Evolutionary conservation across 441 rosid species (phyloP), one percentile per base, ranked within the genome.

Genomic region (Erodium chrysanthum): DNA sequence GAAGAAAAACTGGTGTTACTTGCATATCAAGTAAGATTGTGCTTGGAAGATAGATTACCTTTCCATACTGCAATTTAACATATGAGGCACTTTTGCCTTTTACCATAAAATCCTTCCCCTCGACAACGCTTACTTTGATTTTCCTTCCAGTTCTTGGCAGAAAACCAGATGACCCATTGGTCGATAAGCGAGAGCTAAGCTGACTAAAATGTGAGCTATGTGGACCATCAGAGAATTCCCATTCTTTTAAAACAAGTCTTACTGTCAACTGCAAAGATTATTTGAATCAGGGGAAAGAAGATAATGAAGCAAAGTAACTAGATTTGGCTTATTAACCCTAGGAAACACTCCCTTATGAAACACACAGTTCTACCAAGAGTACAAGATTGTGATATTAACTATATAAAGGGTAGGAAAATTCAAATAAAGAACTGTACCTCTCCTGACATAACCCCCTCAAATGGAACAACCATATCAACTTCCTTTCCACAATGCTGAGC

Each of bases 211-310:
- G 84, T 75, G 79, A 78, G 80, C 84, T 88, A 79, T 84, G 85
- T 21, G 97, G 85, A 52, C 98, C 96, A 50, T 88, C 97, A 21
- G 97, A 85, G 81, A 89, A 94, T 78, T 88, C 96, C 97, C 98
- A 94, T 75, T 91, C 98, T 78, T 94, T 89, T 66, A 94, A 44
- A 62, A 91, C 80, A 68, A 94, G 85, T 84, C 71, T 81, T 52
- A 94, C 93, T 0, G 83, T 83, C 84, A 94, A 81, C 98, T 91
- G 84, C 66, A 71, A 71, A 74, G 67, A 58, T 35, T 22, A 74
- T 25, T 23, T 14, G 0, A 10, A 73, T 7, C 33, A 63, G 62
- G 76, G 37, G 6, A 15, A 15, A 68, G 59, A 8, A 17, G 21
- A 52, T 5, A 18, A n/a, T 15, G 21, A 52, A 1, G 20, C 59